Evolutionary conservation across 805 yeast genomes (phyloP), one percentile per base, ranked within the genome.

Genomic region (Starmerella bombicola): DNA sequence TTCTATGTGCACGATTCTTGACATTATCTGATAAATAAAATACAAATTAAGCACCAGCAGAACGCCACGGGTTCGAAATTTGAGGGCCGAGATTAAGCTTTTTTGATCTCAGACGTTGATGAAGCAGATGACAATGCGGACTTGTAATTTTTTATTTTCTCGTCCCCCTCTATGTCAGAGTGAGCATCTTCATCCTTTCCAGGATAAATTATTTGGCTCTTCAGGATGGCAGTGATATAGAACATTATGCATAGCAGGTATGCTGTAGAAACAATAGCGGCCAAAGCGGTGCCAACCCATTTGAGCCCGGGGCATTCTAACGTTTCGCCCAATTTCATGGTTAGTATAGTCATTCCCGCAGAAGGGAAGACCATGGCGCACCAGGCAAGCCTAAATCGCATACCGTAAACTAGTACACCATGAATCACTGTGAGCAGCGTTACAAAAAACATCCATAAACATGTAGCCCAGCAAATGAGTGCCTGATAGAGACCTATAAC

Each of bases 291-390:
- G 23, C 35, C 35, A 13, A 20, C 25, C 35, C 35, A 32, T 5
- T 20, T 20, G 6, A 32, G 7, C 12, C 10, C 26, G 4, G 10
- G 4, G 25, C 35, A 20, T 7, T 20, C 35, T 9, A 32, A 6
- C 6, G 26, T 5, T 21, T 31, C 30, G 17, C 41, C 41, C 9
- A 38, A 8, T n/a, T 18, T 21, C 6, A 38, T 31, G 7, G 41
- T 38, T n/a, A 30, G 26, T 8, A 38, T 31, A n/a, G 37, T 20
- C 22, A 38, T 30, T 3, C 41, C 41, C 4, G 24, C 37, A 15
- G 25, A 15, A 8, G 41, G 41, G 38, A 38, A 38, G 5, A 38
- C 37, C 38, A 38, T 13, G 8, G 38, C 35, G 16, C 30, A 38
- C 41, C 41, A 38, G 10, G 38, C 31, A 16, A 37, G 20, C 13